Percentiles rank a stretch among this genome's conserved stretches.
Conservation (phyloP, 2,329 filamentous ascomycete genomes). For the Xylariales sp. region DNA sequence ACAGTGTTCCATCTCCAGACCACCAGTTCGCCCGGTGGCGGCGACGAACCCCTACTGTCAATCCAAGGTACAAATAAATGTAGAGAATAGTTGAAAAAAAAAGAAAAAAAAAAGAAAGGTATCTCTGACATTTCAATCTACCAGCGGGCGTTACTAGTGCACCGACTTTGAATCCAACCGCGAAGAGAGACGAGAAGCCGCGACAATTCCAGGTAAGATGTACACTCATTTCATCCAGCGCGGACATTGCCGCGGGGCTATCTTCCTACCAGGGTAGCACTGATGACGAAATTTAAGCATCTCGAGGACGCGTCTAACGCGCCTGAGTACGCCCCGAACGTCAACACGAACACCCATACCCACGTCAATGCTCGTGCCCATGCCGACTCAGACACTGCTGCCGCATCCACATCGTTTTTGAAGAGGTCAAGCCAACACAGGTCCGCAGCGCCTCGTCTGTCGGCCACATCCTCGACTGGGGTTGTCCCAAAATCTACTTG, state of each 20-base stretch:
- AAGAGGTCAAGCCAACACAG: conserved; percentile 19
- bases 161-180: background rate
- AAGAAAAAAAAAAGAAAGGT: background rate
- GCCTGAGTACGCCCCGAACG: conserved; percentile 15
- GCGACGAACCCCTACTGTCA: conserved; percentile 24
- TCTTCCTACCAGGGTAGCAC: conserved; percentile 45
- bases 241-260: conserved; percentile 25
- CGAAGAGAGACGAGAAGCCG: background rate
- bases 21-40: conserved; percentile 38
- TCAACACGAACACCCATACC: conserved; percentile 1
- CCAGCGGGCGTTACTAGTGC: conserved; percentile 4
- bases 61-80: conserved; percentile 30
- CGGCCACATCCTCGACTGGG: conserved; percentile 11
- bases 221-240: conserved; percentile 12
- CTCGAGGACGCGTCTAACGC: conserved; percentile 44
- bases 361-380: background rate
- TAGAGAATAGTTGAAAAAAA: background rate
- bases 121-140: conserved; percentile 5
- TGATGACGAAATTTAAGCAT: conserved; percentile 42
- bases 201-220: conserved; percentile 32
- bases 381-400: background rate
- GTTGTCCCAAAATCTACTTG: conserved; percentile 19
- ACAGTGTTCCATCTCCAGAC: conserved; percentile 34
- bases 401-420: conserved; percentile 13
- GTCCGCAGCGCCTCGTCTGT: conserved; percentile 13